Evolutionary conservation across 257 asterid species (phyloP), one percentile per base, ranked within the genome.

Genomic region (Gynochthodes officinalis): DNA sequence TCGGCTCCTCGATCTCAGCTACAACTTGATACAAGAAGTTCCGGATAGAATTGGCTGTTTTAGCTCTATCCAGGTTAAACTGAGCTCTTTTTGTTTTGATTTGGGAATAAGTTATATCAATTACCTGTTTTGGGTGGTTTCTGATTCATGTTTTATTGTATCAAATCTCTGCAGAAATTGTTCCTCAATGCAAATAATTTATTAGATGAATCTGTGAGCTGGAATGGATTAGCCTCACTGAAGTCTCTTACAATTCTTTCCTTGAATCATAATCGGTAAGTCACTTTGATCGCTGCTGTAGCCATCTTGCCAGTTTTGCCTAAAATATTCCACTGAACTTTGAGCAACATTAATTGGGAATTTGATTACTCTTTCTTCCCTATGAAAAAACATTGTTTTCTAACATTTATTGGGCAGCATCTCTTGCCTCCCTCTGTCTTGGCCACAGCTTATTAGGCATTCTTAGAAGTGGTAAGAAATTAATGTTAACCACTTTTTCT

Each of bases 1-100:
- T 77, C 85, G 96, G 75, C 84, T 91, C 53, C 93, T 93, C 64
- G 96, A 93, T 79, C 75, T 87, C 64, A 86, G 92, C 89, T 85
- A 71, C 79, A 93, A 93, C 83, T 75, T 76, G 2, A 28, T 89
- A 79, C 84, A 53, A 43, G 89, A 87, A 71, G 84, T 91, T 77
- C 96, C 98, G 21, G 84, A 80, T 28, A 53, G 76, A 53, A 80
- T 93, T 78, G 78, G 85, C 71, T 42, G 79, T 69, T 77, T 91
- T 67, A 85, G 78, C 75, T 79, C 85, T 57, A 33, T 91, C 67
- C 88, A 85, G 96, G 98, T 93, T 66, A 52, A 27, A 53, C 70
- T 73, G 30, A 77, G 62, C 67, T 67, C 50, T 35, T 73, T 58
- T 67, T 55, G 42, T 72, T 60, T 58, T 72, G 60, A 32, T 52